A percentile compares a stretch with the other conserved stretches of the same genome.
Conservation (phyloP, 805 yeast genomes). For the Ogataea corticis region DNA sequence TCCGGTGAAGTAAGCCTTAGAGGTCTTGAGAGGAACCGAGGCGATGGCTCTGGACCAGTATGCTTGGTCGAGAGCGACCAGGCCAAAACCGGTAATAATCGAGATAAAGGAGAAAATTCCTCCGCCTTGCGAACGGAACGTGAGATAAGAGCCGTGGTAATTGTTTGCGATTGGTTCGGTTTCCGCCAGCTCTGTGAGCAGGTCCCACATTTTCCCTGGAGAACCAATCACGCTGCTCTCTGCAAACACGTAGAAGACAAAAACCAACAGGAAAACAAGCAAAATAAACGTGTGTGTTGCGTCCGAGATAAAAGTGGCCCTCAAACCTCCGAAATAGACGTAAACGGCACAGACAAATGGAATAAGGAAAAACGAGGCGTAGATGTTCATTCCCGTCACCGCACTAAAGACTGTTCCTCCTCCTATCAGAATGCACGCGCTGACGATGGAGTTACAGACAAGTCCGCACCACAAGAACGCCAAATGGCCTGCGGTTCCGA, state of each 20-base stretch:
- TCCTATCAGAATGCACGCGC: conserved; percentile 33
- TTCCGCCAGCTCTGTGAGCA: conserved; percentile 37
- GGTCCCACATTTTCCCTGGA: conserved; percentile 44
- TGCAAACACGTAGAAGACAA: conserved; percentile 37
- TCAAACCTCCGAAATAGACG: conserved; percentile 52
- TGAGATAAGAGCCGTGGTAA: conserved; percentile 31
- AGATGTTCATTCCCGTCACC: conserved; percentile 46
- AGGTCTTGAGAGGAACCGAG: conserved; percentile 35
- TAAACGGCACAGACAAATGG: conserved; percentile 51
- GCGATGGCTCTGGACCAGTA: conserved; percentile 40
- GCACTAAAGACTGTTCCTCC: conserved; percentile 45
- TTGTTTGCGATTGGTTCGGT: conserved; percentile 29
- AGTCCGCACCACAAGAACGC: conserved; percentile 14
- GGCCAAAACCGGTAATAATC: conserved; percentile 35
- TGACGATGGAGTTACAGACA: conserved; percentile 10
- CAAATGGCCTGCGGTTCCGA: conserved; percentile 27
- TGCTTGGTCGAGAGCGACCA: conserved; percentile 20
- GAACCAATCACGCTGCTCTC: conserved; percentile 43
- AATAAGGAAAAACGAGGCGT: conserved; percentile 46
- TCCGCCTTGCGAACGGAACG: conserved; percentile 15
- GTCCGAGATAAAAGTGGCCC: conserved; percentile 55
- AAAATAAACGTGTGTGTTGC: conserved; percentile 48
- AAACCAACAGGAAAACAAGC: conserved; percentile 32
- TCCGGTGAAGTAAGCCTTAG: conserved; percentile 39
- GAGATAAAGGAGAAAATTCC: conserved; percentile 15